These are phyloP conservation scores for Cinnamomum micranthum DNA, from an alignment of 164 flowering plant genomes.

Conservation along the genomic window DNA sequence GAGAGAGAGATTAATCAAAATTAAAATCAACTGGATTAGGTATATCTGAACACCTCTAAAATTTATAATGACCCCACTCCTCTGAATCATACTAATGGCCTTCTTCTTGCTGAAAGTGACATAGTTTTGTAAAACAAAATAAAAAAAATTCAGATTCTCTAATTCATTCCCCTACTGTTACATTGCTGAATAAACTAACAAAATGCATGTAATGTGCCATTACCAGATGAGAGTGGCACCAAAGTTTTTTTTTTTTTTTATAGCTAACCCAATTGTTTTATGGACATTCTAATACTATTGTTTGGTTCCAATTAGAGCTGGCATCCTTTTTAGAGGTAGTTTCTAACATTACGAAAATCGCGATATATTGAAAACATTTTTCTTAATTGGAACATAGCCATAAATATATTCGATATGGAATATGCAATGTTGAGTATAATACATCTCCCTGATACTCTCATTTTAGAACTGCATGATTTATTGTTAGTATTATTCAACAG, in stretches of 20 bases:
- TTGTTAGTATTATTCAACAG: no score
- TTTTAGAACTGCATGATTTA: no score
- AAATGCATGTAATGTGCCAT: neutral
- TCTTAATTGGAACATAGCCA: no score
- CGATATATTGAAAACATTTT: no score
- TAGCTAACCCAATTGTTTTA: no score
- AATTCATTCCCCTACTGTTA: neutral
- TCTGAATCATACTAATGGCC: conserved; percentile 19
- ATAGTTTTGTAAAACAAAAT: neutral
- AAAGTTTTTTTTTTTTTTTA: neutral
- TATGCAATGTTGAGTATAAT: no score
- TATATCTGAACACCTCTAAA: conserved; percentile 18
- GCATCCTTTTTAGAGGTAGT: no score
- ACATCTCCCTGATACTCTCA: no score
- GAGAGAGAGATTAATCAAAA: conserved; percentile 4
- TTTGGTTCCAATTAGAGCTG: no score
- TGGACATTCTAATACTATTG: no score
- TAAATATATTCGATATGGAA: no score
- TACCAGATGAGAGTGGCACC: neutral
- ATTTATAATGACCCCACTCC: conserved; percentile 19
- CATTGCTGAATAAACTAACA: neutral
- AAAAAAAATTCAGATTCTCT: neutral
- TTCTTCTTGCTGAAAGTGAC: conserved; percentile 21
- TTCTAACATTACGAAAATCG: no score
- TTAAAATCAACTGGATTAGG: conserved; percentile 23